Base-by-base conservation (phyloP, 257 asterid genomes). In the Primulina huaijiensis region DNA sequence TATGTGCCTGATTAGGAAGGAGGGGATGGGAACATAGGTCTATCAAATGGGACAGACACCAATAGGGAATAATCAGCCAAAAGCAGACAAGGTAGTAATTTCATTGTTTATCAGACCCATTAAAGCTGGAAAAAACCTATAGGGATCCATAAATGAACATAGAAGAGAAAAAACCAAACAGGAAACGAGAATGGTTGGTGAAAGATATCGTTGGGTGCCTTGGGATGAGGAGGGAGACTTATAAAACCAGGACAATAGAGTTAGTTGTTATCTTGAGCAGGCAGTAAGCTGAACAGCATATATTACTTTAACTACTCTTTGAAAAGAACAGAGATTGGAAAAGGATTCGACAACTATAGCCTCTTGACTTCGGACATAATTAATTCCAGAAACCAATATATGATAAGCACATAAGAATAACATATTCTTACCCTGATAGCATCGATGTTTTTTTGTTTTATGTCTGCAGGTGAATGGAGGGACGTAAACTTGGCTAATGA, bases 401-500 rank as follows among this genome's bases (percentile, higher is more conserved):
- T 40, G 37, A 68, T 29, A 27, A 64, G 73, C 34, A 69, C 71
- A 62, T 27, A 27, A 27, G 30, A 60, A 53, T 9, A 57, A 70
- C 78, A 66, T 60, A 62, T 20, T 78, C 79, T 67, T 69, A 88
- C 99, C 99, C 89, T 94, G 84, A 94, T 94, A 70, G 98, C 99
- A 35, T 94, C 97, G 65, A 94, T 94, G 81, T 94, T 94, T 77
- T 86, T 94, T 84, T 82, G 90, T 83, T 91, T 89, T 53, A 94
- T 94, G 78, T 94, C 99, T 34, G 97, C 97, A 70, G 99, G 99
- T 58, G 99, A 89, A 80, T 94, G 99, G 64, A 94, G 99, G 50
- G 89, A 89, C 70, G 99, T 94, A 78, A 94, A 94, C 77, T 94
- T 94, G 60, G 99, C 99, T 66, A 94, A 84, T 37, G 99, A 91